Conservation (phyloP, 225 moss, liverwort and hornwort genomes). For the Rhytidiadelphus loreus region DNA sequence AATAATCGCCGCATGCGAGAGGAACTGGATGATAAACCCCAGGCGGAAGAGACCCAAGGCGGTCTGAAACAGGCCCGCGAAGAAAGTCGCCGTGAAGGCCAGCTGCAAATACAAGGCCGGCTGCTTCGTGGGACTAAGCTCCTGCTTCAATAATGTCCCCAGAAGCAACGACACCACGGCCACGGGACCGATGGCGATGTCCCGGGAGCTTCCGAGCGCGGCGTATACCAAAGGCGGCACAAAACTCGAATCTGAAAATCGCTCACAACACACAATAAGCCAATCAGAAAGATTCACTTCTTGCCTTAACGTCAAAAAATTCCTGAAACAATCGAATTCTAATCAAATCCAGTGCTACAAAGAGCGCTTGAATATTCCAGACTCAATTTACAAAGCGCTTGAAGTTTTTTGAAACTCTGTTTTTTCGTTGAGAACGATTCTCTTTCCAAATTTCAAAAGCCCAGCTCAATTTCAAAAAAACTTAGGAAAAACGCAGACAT, state of each 20-base stretch:
- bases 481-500: too few species aligned
- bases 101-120: background rate
- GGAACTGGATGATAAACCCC: conserved; percentile 75
- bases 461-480: too few species aligned
- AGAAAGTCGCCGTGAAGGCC: conserved; percentile 4
- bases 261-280: too few species aligned
- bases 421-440: background rate
- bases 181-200: conserved; percentile 6
- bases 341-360: background rate
- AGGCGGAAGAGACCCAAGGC: conserved; percentile 14
- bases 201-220: background rate
- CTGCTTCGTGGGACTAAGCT: background rate
- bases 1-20: conserved; percentile 75
- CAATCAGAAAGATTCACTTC: background rate
- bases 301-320: background rate
- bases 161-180: conserved; percentile 9
- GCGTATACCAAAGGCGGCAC: background rate
- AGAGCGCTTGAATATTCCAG: background rate
- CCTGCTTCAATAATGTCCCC: background rate
- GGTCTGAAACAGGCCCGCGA: background rate
- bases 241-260: background rate
- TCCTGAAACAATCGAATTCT: background rate
- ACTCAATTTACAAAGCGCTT: background rate
- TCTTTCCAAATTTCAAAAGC: background rate
- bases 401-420: background rate